These are phyloP conservation scores for Balamuthia mandrillaris DNA, from an alignment of 208 protist species.

Conservation along the genomic window DNA sequence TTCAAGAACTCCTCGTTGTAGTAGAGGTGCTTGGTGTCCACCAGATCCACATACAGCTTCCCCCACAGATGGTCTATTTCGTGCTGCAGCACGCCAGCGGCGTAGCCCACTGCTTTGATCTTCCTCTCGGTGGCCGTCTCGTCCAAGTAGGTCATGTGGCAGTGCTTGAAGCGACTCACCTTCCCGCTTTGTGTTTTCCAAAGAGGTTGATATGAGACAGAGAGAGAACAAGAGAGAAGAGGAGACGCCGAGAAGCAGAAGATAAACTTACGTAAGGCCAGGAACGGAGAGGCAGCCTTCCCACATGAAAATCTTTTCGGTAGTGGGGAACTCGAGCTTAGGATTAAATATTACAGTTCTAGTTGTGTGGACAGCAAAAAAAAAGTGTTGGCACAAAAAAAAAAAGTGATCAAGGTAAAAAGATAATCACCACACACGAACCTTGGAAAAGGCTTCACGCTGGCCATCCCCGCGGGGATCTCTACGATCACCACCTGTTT, in stretches of 20 bases:
- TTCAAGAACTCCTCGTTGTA: no score
- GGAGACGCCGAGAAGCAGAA: no score
- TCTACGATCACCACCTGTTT: conserved; percentile 19
- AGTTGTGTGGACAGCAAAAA: no score
- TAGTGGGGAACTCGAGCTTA: neutral
- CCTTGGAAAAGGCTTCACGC: no score
- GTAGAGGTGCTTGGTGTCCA: no score
- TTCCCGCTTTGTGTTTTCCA: neutral
- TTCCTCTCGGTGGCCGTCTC: neutral
- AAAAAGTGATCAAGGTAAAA: no score
- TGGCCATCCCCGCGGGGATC: neutral
- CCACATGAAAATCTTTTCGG: conserved; percentile 1
- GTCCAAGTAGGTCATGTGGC: neutral
- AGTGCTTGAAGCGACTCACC: neutral
- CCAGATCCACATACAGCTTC: conserved; percentile 7
- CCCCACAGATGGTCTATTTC: conserved; percentile 7
- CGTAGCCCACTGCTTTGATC: neutral
- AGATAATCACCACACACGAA: no score
- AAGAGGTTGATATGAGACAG: neutral
- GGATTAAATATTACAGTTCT: neutral
- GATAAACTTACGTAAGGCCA: neutral
- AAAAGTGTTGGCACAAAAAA: no score
- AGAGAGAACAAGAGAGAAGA: neutral
- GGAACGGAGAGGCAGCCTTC: neutral
- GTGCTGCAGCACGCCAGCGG: conserved; percentile 18